These are phyloP conservation scores for Gypsophila paniculata DNA, from an alignment of 179 eudicot species.

Conservation along the genomic window DNA sequence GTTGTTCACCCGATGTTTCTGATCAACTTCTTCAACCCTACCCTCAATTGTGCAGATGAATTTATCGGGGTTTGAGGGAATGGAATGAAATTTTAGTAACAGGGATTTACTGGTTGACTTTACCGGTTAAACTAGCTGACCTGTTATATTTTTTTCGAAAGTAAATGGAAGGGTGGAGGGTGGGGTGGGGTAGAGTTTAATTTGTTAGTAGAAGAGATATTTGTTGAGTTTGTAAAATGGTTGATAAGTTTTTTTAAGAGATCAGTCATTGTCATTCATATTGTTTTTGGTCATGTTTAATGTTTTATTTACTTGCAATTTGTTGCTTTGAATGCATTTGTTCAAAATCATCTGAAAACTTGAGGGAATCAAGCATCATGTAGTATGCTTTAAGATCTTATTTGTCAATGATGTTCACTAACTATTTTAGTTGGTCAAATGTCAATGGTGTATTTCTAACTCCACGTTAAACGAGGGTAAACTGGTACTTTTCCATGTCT, in stretches of 20 bases:
- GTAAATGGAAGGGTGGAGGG: background rate
- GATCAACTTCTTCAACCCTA: conserved; percentile 34
- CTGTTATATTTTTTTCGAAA: conserved; percentile 12
- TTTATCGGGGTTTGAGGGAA: background rate
- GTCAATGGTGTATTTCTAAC: background rate
- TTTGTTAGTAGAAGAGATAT: conserved; percentile 4
- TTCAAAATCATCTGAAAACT: background rate
- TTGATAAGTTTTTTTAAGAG: conserved; percentile 29
- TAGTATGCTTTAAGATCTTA: background rate
- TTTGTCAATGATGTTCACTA: background rate
- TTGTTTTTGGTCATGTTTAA: background rate
- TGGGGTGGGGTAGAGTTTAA: conserved; percentile 11
- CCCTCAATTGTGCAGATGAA: conserved; percentile 44
- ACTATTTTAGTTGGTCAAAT: background rate
- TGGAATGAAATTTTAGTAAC: background rate
- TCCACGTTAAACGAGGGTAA: background rate
- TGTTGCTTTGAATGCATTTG: background rate
- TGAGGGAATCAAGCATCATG: background rate
- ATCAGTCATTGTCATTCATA: conserved; percentile 28
- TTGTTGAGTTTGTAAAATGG: conserved; percentile 32
- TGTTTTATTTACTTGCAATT: background rate
- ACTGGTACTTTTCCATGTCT: no score
- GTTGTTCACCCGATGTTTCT: conserved; percentile 38
- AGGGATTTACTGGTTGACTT: background rate
- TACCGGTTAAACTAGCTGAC: conserved; percentile 2